Conservation (phyloP, 2,329 filamentous ascomycete species). For the Colletotrichum godetiae region DNA sequence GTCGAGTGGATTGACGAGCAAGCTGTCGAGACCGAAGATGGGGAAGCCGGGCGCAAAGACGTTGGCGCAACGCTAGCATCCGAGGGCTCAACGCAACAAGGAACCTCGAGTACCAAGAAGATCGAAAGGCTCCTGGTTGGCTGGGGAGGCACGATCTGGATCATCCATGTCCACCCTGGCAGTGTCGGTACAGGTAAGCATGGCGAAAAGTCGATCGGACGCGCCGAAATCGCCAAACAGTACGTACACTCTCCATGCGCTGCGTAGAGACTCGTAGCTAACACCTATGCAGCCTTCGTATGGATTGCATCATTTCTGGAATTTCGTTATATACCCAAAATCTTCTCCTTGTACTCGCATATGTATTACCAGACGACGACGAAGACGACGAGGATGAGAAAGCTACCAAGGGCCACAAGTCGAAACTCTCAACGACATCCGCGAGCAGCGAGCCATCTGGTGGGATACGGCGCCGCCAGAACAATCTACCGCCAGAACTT, state of each 20-base stretch:
- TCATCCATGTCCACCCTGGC: constrained; percentile 88
- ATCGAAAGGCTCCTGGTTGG: constrained; percentile 89
- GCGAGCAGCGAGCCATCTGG: constrained; percentile 69
- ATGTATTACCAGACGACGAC: constrained; percentile 81
- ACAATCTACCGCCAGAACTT: constrained; percentile 87
- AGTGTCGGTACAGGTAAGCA: constrained; percentile 74
- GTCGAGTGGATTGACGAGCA: constrained; percentile 94
- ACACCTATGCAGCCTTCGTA: constrained; percentile 74
- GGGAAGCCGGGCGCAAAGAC: constrained; percentile 51
- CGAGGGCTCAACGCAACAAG: constrained; percentile 61
- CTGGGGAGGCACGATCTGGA: constrained; percentile 97
- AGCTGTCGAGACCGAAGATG: constrained; percentile 79
- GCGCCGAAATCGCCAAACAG: constrained; percentile 93
- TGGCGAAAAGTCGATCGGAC: constrained; percentile 78
- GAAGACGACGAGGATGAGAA: constrained; percentile 58
- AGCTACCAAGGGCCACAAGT: constrained; percentile 50
- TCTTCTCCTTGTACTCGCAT: constrained; percentile 90
- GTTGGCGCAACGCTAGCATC: constrained; percentile 55
- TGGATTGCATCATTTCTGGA: constrained; percentile 97
- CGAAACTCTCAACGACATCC: constrained; percentile 58
- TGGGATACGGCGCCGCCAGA: constrained; percentile 77
- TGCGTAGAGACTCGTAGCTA: constrained; percentile 36
- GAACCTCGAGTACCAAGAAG: constrained; percentile 56
- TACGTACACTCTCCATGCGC: constrained; percentile 58
- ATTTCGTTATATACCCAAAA: constrained; percentile 96